Evolutionary conservation across 768 basidiomycete species (phyloP).

Genomic region (Phlegmacium glaucopus): DNA sequence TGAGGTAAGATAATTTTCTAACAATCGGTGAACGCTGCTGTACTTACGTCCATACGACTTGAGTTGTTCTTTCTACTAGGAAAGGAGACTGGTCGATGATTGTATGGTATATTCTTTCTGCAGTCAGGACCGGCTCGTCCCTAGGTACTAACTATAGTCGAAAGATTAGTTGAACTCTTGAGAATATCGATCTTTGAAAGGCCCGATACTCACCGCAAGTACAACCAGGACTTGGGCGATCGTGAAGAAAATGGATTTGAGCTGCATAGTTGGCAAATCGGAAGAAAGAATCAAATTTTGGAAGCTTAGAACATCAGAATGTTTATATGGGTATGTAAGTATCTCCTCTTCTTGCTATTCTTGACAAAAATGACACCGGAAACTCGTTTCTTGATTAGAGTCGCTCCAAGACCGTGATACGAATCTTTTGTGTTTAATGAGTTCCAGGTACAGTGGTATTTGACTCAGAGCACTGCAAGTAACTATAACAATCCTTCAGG

Average conservation of each 20-base stretch:
- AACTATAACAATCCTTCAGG: no score
- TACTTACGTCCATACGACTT: conserved; percentile 30
- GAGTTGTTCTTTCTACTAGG: conserved; percentile 25
- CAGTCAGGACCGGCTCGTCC: conserved; percentile 15
- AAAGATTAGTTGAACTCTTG: not conserved
- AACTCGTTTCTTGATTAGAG: no score
- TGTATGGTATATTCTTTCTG: conserved; percentile 20
- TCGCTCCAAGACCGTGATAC: no score
- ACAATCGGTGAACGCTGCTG: no score
- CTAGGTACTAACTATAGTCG: not conserved
- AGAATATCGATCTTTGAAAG: not conserved
- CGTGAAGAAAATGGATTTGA: conserved; percentile 8
- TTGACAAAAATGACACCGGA: no score
- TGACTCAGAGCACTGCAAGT: no score
- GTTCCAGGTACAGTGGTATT: no score
- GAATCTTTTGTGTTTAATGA: no score
- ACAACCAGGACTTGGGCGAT: conserved; percentile 4
- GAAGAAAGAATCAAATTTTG: not conserved
- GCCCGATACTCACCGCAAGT: conserved; percentile 4
- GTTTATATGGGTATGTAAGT: not conserved
- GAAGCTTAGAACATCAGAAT: not conserved
- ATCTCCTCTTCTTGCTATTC: no score
- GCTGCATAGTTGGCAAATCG: conserved; percentile 10
- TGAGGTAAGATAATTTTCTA: not conserved
- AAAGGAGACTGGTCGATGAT: conserved; percentile 24